Percentiles rank a stretch among this genome's conserved stretches.
Evolutionary conservation across 2,329 filamentous ascomycete species (phyloP).

Genomic region (Colletotrichum gigasporum): DNA sequence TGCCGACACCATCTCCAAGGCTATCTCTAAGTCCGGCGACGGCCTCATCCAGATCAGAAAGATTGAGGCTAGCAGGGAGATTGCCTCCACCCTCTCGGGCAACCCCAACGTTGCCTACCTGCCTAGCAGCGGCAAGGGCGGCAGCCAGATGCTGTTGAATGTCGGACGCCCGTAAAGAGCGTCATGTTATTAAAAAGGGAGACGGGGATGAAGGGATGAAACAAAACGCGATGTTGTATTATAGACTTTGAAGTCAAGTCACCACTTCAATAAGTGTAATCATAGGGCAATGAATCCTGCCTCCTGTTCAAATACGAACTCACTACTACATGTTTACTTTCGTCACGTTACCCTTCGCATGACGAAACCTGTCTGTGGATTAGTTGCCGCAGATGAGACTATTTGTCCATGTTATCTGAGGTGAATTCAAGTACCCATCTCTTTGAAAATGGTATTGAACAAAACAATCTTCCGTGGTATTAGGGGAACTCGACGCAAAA

Average conservation of each 20-base stretch:
- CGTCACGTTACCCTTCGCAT: no score
- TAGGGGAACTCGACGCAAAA: no score
- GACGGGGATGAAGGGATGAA: not conserved
- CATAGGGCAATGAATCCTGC: conserved; percentile 30
- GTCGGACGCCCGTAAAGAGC: conserved; percentile 56
- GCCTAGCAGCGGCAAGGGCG: conserved; percentile 75
- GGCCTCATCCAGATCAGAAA: conserved; percentile 95
- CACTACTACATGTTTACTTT: no score
- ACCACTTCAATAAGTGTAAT: conserved; percentile 38
- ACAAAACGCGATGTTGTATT: conserved; percentile 23
- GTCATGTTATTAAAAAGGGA: not conserved
- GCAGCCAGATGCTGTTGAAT: conserved; percentile 63
- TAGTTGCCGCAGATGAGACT: no score
- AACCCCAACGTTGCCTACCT: conserved; percentile 98
- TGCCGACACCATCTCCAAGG: conserved; percentile 93
- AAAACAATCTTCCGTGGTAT: no score
- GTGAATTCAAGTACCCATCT: no score
- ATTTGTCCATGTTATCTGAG: no score
- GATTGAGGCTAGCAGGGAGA: conserved; percentile 96
- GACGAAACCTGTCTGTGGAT: no score
- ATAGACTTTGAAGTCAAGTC: conserved; percentile 34
- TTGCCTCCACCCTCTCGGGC: conserved; percentile 85
- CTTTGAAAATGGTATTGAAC: no score
- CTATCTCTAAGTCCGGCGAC: conserved; percentile 91
- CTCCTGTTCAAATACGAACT: conserved; percentile 12